Evolutionary conservation across 345 rosid genomes (phyloP), one percentile per base, ranked within the genome.

Genomic region (Nasturtium officinale): DNA sequence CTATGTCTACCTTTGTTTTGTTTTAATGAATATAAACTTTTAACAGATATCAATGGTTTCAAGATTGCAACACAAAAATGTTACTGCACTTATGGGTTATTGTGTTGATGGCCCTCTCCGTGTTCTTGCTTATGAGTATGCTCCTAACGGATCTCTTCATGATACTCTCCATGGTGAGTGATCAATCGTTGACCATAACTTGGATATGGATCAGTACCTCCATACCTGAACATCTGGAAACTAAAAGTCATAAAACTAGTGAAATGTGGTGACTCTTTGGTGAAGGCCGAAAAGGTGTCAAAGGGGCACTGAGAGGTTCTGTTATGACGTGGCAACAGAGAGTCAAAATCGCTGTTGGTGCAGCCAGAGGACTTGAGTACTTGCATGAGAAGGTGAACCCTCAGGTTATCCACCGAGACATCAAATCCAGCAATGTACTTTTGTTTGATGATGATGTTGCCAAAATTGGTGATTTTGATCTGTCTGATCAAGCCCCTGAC

Each of bases 401-500:
- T 68, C 91, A 67, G 55, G 83, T 88, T 60, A 80, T 88, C 79
- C 98, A 94, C 78, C 90, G 97, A 5, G 96, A 86, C 78, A 86
- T 91, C 68, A 91, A 88, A 78, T 94, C 98, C 66, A 89, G 96
- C 83, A 94, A 91, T 67, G 82, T 94, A 16, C 82, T 91, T 67
- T 82, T 94, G 58, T 94, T 91, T 45, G 87, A 89, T 65, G 89
- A 89, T 65, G 90, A 87, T 78, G 89, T 85, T 67, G 96, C 97
- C 40, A 91, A 94, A 80, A 83, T 94, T 82, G 94, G 90, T 55
- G 97, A 94, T 81, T 94, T 94, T 51, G 96, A 94, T 81, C 82
- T 91, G 81, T 89, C 97, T 26, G 85, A 91, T 82, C 97, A 91
- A 85, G 91, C 96, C 66, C 97, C 96, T 51, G 97, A 91, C 78